Conservation (phyloP, 371 early-diverging fungal genomes). For the Saksenaea oblongispora region DNA sequence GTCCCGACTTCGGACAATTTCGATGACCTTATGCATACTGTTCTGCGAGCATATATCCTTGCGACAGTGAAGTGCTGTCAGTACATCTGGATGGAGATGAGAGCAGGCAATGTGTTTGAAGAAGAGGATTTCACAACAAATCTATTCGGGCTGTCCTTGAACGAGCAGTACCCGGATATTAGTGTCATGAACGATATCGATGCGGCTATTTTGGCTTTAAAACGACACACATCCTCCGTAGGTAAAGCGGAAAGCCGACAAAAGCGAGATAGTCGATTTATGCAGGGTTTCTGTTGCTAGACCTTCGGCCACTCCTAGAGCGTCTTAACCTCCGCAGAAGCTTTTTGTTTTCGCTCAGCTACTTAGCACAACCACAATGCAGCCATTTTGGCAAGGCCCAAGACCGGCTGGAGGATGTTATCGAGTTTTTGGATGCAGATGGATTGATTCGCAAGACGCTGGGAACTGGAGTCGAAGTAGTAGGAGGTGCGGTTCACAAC, state of each 20-base stretch:
- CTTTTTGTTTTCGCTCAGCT: conserved; percentile 32
- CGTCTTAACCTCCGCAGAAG: conserved; percentile 31
- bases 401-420: conserved; percentile 21
- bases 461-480: conserved; percentile 21
- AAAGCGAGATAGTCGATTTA: neutral
- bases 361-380: conserved; percentile 36
- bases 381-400: conserved; percentile 30
- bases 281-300: neutral
- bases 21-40: conserved; percentile 36
- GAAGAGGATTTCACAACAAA: conserved; percentile 77
- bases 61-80: conserved; percentile 59
- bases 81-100: conserved; percentile 65
- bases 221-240: neutral
- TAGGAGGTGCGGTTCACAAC: conserved; percentile 23
- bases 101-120: conserved; percentile 63
- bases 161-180: conserved; percentile 50
- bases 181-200: conserved; percentile 53
- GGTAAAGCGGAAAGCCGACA: neutral
- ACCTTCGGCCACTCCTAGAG: conserved; percentile 22
- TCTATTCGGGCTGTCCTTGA: conserved; percentile 60
- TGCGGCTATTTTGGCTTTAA: conserved; percentile 20
- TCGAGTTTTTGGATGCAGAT: conserved; percentile 1
- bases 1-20: conserved; percentile 4
- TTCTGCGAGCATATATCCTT: conserved; percentile 54
- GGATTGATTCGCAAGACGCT: conserved; percentile 16